Base-by-base conservation (phyloP, 73 alveolate species). In the Paramecium pentaurelia region DNA sequence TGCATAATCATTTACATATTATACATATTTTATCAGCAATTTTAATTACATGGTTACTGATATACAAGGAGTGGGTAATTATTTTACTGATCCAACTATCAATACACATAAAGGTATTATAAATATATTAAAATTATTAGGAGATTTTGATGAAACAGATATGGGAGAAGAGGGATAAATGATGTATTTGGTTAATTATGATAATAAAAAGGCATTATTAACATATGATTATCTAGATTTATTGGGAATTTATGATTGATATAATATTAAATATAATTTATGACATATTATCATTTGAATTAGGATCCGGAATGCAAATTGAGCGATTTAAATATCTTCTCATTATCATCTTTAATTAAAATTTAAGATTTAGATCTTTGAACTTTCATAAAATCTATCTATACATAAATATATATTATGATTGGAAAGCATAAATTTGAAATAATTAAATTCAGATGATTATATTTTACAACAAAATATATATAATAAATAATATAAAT, bases 1-100 rank as follows among this genome's bases (percentile, higher is more conserved):
- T n/a, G 70, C 77, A 3, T 11, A 38, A 18, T 28, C 75, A 4
- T 44, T 80, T 11, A 16, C 77, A n/a, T 44, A 11, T 40, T 80
- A 20, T 47, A 80, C 91, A 6, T 80, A 45, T 80, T 49, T 20
- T 42, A 44, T 9, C 0, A 77, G 89, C 16, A 32, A 11, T 22
- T 77, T 44, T 22, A 2, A 37, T 40, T 40, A 40, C 11, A 77
- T 77, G 89, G 71, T 77, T 1, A 8, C 40, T 11, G 89, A 77
- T 77, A 47, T 77, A 2, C 47, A 77, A 40, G 89, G 89, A 42
- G 71, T 77, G 45, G 91, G 77, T 1, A 42, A 22, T 47, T 45
- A 44, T 47, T 80, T 80, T 14, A 80, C 77, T 10, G 91, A 80
- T 80, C 77, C 89, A 3, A 77, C 77, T 4, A 8, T 80, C 25